Percentiles rank a stretch among this genome's conserved stretches.
Evolutionary conservation across 176 grass and related monocot species (phyloP).

Genomic region (Alloteropsis semialata): DNA sequence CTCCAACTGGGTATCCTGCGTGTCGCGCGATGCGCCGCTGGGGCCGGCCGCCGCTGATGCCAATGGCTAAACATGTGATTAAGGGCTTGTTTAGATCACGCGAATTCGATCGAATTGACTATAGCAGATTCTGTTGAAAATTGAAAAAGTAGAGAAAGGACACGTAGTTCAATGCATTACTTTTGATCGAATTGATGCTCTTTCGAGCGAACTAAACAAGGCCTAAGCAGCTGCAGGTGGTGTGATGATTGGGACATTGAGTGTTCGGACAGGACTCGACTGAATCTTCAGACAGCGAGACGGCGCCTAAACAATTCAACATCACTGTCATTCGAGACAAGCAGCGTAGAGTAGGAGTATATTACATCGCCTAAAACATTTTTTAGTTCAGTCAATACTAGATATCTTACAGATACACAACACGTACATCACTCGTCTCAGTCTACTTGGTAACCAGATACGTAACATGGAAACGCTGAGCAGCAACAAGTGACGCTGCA

Average conservation of each 20-base stretch:
- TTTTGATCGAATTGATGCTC: no score
- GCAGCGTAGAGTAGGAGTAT: not conserved
- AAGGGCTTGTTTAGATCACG: no score
- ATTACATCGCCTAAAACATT: not conserved
- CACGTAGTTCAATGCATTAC: no score
- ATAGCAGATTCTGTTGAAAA: no score
- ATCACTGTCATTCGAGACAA: not conserved
- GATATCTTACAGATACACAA: not conserved
- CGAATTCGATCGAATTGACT: no score
- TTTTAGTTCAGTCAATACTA: not conserved
- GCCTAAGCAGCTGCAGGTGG: not conserved
- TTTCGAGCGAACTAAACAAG: no score
- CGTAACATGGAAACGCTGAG: no score
- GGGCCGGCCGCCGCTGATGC: not conserved
- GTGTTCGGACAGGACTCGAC: not conserved
- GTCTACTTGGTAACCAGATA: conserved; percentile 41
- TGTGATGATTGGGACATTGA: not conserved
- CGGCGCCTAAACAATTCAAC: not conserved
- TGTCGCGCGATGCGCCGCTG: conserved; percentile 13
- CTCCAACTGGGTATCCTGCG: not conserved
- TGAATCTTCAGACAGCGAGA: not conserved
- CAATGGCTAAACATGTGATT: not conserved
- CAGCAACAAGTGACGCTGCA: not conserved
- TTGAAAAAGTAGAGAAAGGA: no score
- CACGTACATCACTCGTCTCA: conserved; percentile 2